Percentiles rank a stretch among this genome's conserved stretches.
Evolutionary conservation across 108 stramenopile genomes (phyloP).

Genomic region (Mayamaea pseudoterrestris): DNA sequence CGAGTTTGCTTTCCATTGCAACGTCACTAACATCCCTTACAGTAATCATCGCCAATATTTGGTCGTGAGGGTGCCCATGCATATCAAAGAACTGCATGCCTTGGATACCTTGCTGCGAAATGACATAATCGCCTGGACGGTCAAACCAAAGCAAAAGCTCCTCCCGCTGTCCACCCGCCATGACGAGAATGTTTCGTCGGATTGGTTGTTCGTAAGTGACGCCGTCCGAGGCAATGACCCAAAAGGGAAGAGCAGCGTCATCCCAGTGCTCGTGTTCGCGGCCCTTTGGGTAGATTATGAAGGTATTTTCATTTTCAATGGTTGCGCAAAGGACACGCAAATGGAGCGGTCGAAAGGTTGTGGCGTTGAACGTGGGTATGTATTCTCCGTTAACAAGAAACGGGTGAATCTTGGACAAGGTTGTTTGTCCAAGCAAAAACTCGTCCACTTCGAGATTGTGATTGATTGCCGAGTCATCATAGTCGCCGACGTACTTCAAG

Average conservation of each 20-base stretch:
- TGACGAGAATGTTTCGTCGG: conserved; percentile 13
- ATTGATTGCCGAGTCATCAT: not conserved
- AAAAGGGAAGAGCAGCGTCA: conserved; percentile 23
- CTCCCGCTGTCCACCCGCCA: conserved; percentile 29
- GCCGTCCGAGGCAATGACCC: conserved; percentile 22
- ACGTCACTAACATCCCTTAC: no score
- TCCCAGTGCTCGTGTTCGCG: conserved; percentile 16
- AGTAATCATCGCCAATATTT: conserved; percentile 12
- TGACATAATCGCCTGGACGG: conserved; percentile 24
- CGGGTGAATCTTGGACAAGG: conserved; percentile 30
- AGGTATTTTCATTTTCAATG: conserved; percentile 33
- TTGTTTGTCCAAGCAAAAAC: conserved; percentile 28
- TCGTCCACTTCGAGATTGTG: conserved; percentile 35
- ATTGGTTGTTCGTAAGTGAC: conserved; percentile 15
- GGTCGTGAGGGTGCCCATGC: conserved; percentile 28
- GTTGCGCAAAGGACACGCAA: conserved; percentile 22
- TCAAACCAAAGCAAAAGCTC: conserved; percentile 28
- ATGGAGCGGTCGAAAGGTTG: conserved; percentile 15
- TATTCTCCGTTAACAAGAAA: conserved; percentile 30
- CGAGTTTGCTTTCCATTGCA: not conserved
- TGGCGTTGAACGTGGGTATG: conserved; percentile 9
- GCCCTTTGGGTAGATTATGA: conserved; percentile 25
- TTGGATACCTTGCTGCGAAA: conserved; percentile 33
- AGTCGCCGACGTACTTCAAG: conserved; percentile 11
- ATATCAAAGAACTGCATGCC: conserved; percentile 41